phyloP scores from a whole-genome alignment of 2,329 filamentous ascomycete species.

The Aureobasidium sp. region DNA sequence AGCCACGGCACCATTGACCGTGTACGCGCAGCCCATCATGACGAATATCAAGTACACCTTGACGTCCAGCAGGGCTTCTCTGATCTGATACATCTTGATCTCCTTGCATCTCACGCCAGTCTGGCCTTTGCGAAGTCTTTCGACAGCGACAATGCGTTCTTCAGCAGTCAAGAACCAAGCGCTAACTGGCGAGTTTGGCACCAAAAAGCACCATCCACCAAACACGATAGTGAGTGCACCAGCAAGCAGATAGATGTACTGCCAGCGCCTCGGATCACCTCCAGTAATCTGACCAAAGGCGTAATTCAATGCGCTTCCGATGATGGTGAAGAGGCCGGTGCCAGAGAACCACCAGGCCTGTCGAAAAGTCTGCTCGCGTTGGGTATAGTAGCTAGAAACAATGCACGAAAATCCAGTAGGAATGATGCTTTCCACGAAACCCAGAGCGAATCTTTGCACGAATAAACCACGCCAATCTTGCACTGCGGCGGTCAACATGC shows the following conservation, averaged over 20 bases:
- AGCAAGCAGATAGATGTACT: conserved; percentile 28
- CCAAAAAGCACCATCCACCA: conserved; percentile 26
- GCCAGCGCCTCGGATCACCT: conserved; percentile 35
- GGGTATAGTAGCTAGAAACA: conserved; percentile 37
- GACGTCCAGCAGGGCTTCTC: conserved; percentile 23
- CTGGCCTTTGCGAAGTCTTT: conserved; percentile 31
- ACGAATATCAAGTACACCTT: conserved; percentile 24
- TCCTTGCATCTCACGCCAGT: conserved; percentile 30
- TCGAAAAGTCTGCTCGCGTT: conserved; percentile 32
- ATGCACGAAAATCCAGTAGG: conserved; percentile 53
- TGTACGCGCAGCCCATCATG: conserved; percentile 55
- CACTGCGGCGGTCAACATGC: conserved; percentile 62
- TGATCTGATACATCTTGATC: conserved; percentile 24
- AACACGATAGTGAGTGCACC: conserved; percentile 28
- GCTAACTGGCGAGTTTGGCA: conserved; percentile 32
- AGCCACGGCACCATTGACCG: conserved; percentile 63
- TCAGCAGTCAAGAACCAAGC: conserved; percentile 29
- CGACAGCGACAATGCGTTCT: conserved; percentile 31
- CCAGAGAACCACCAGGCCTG: conserved; percentile 26
- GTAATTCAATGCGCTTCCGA: conserved; percentile 24
- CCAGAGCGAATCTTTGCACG: conserved; percentile 49
- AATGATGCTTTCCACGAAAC: conserved; percentile 50
- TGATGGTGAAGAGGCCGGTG: conserved; percentile 25
- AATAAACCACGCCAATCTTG: conserved; percentile 57
- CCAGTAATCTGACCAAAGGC: conserved; percentile 31